These are phyloP conservation scores for Suhomyces maxii DNA, from an alignment of 1,139 yeast species.

Conservation along the genomic window DNA sequence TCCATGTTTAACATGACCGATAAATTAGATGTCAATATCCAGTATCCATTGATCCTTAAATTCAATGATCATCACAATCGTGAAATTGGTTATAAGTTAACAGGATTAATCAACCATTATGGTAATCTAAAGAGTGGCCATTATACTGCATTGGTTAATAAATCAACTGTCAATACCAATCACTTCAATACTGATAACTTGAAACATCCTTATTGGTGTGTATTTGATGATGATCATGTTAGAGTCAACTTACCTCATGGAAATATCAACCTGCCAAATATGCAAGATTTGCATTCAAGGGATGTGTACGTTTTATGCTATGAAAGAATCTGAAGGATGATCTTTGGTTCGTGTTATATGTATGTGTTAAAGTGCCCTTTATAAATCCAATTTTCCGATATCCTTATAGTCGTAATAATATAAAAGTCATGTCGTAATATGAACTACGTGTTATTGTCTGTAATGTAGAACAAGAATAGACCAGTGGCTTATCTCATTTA, in stretches of 20 bases:
- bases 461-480: no score
- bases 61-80: slow-evolving; percentile 47
- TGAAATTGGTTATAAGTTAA: slow-evolving; percentile 49
- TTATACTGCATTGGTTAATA: slow-evolving; percentile 66
- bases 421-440: no score
- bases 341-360: no score
- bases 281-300: slow-evolving; percentile 46
- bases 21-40: slow-evolving; percentile 53
- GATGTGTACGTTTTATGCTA: slow-evolving; percentile 78
- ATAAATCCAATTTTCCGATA: no score
- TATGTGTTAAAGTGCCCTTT: no score
- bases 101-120: slow-evolving; percentile 67
- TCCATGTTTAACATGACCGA: slow-evolving; percentile 55
- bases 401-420: no score
- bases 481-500: no score
- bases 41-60: slow-evolving; percentile 50
- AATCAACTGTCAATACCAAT: slow-evolving; percentile 32
- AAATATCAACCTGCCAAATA: slow-evolving; percentile 29
- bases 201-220: slow-evolving; percentile 53
- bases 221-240: slow-evolving; percentile 70
- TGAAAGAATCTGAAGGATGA: slow-evolving; percentile 33
- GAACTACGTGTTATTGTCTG: no score
- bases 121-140: slow-evolving; percentile 76
- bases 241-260: slow-evolving; percentile 52
- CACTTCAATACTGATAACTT: slow-evolving; percentile 22